A percentile compares a stretch with the other conserved stretches of the same genome.
phyloP scores from a whole-genome alignment of 2,329 filamentous ascomycete genomes.

The Microsporum ferrugineum region DNA sequence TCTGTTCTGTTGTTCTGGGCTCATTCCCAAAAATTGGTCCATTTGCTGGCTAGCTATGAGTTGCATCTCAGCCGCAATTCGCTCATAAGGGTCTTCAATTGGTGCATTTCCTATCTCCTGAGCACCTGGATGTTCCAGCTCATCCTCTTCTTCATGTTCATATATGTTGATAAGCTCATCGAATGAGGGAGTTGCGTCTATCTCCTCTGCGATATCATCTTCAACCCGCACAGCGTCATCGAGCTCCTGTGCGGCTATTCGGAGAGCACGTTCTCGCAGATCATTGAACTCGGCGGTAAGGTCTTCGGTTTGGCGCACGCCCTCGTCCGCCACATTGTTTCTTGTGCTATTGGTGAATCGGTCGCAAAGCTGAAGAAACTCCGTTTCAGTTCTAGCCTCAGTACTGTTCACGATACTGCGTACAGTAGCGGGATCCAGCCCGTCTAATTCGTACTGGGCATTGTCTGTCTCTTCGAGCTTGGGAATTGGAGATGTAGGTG shows the following conservation, averaged over 20 bases:
- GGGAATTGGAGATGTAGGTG: background rate
- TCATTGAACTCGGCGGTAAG: background rate
- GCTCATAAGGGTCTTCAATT: slow-evolving; percentile 45
- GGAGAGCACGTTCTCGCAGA: background rate
- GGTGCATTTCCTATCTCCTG: slow-evolving; percentile 32
- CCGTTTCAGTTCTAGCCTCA: background rate
- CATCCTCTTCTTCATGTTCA: background rate
- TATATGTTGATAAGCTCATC: background rate
- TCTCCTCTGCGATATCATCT: background rate
- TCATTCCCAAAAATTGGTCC: background rate
- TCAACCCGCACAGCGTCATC: background rate
- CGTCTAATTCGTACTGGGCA: background rate
- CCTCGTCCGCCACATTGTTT: background rate
- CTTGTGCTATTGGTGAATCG: background rate
- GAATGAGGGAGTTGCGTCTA: background rate
- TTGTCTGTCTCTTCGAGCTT: background rate
- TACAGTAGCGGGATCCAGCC: background rate
- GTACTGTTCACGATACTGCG: background rate
- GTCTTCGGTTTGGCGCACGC: background rate
- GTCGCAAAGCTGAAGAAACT: background rate
- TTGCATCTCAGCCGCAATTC: background rate
- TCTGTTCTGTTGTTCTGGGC: background rate
- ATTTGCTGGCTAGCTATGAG: background rate
- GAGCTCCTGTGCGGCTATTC: too few species aligned
- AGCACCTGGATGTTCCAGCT: background rate